Evolutionary conservation across 495 filamentous ascomycete genomes (phyloP), one percentile per base, ranked within the genome.

Genomic region (Hypoxylon subgilvum): DNA sequence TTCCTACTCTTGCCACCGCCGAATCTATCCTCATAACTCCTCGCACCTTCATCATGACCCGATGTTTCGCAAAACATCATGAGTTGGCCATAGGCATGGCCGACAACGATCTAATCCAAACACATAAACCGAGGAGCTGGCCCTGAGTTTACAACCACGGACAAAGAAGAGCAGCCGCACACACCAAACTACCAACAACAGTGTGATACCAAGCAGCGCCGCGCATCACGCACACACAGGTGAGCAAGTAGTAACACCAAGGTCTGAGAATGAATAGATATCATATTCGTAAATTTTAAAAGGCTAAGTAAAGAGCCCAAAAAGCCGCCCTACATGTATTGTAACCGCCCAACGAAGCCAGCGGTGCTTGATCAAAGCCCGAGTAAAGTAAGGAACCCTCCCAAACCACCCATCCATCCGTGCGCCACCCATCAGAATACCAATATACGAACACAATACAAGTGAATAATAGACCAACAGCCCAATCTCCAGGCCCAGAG

Each of bases 291-390:
- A 47, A 6, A 27, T 27, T 27, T 54, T 28, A 32, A 47, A 6
- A 31, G 4, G 9, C 23, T 12, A 32, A 6, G 6, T n/a, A 23
- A 6, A 12, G 21, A 32, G 19, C 34, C 30, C 6, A 35, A n/a
- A 3, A 16, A 25, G 38, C 12, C 28, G 19, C 18, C 44, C 28
- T 21, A 2, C 45, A 9, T 31, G 5, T 18, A 38, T 14, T 38
- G 16, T 6, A 36, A 19, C 45, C 8, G 35, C 38, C 45, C 17
- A 23, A 18, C 17, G 30, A 38, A 21, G 14, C 47, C 48, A 46
- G 25, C 47, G 56, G 56, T 2, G 42, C 56, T 47, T 59, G 40
- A 52, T 52, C 17, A 46, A 52, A 59, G 48, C 23, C 56, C 48
- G 47, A 34, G 9, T 34, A 34, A 34, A 34, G 8, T 34, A 51